Evolutionary conservation across 768 basidiomycete genomes (phyloP).

Genomic region (Hebeloma cylindrosporum): DNA sequence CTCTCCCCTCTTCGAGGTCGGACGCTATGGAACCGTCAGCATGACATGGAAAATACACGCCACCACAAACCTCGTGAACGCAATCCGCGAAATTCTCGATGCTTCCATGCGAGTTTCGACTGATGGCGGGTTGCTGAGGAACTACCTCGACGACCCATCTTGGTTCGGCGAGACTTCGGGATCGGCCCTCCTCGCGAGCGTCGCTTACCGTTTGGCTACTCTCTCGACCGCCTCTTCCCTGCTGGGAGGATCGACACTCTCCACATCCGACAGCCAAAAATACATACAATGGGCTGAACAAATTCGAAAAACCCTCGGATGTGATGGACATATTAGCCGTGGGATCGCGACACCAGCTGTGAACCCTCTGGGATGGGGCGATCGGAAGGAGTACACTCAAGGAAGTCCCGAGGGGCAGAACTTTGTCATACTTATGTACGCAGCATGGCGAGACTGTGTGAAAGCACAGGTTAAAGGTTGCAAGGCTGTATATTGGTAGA

Average conservation of each 20-base stretch:
- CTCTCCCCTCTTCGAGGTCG: slow-evolving; percentile 20
- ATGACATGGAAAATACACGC: slow-evolving; percentile 22
- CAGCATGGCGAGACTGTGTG: slow-evolving; percentile 42
- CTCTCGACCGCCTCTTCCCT: slow-evolving; percentile 11
- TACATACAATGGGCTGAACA: slow-evolving; percentile 28
- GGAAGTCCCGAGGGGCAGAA: slow-evolving; percentile 41
- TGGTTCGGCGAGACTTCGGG: slow-evolving; percentile 42
- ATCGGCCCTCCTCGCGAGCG: slow-evolving; percentile 33
- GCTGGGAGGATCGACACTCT: slow-evolving; percentile 2
- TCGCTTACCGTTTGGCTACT: slow-evolving; percentile 34
- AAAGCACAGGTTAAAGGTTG: slow-evolving; percentile 17
- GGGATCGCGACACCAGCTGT: slow-evolving; percentile 38
- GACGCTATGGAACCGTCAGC: slow-evolving; percentile 8
- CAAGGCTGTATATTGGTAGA: slow-evolving; percentile 1
- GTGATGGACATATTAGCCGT: slow-evolving; percentile 24
- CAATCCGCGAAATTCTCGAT: slow-evolving; percentile 39
- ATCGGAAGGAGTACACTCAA: slow-evolving; percentile 31
- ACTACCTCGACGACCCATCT: slow-evolving; percentile 34
- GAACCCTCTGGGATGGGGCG: slow-evolving; percentile 36
- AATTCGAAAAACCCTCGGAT: slow-evolving; percentile 28
- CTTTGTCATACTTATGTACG: slow-evolving; percentile 38
- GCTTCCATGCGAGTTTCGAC: slow-evolving; percentile 27
- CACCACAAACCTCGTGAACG: slow-evolving; percentile 24
- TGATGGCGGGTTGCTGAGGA: slow-evolving; percentile 33
- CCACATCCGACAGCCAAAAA: not conserved